Evolutionary conservation across 345 rosid genomes (phyloP).

Genomic region (Sisymbrium irio): DNA sequence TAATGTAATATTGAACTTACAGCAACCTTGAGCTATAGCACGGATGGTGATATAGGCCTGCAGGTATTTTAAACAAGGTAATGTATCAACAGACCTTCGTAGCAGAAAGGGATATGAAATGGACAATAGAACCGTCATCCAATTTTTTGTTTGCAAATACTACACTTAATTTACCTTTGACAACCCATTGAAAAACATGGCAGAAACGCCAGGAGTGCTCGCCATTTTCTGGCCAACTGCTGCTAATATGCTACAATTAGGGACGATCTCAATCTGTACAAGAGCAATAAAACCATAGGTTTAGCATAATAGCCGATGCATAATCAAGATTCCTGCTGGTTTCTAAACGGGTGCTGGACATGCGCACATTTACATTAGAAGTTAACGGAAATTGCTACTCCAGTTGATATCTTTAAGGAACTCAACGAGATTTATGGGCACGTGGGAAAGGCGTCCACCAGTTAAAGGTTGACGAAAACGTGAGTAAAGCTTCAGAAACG

Average conservation of each 20-base stretch:
- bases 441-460: constrained; percentile 98
- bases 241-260: constrained; percentile 92
- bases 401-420: neutral
- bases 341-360: neutral
- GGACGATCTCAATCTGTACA: constrained; percentile 71
- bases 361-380: neutral
- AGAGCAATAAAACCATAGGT: neutral
- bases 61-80: constrained; percentile 10
- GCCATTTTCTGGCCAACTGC: constrained; percentile 99
- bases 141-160: neutral
- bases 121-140: neutral
- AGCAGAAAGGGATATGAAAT: neutral
- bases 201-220: constrained; percentile 93
- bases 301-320: constrained; percentile 19
- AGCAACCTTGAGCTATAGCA: constrained; percentile 98
- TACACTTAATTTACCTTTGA: constrained; percentile 62
- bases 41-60: constrained; percentile 94
- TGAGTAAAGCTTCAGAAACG: constrained; percentile 82
- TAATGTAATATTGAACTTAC: constrained; percentile 85
- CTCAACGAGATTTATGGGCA: constrained; percentile 25
- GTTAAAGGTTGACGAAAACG: constrained; percentile 76
- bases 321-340: neutral
- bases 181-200: constrained; percentile 79
- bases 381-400: neutral
- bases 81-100: constrained; percentile 7